Evolutionary conservation across 1,284 basidiomycete species (phyloP).

Genomic region (Pseudozyma sp.): DNA sequence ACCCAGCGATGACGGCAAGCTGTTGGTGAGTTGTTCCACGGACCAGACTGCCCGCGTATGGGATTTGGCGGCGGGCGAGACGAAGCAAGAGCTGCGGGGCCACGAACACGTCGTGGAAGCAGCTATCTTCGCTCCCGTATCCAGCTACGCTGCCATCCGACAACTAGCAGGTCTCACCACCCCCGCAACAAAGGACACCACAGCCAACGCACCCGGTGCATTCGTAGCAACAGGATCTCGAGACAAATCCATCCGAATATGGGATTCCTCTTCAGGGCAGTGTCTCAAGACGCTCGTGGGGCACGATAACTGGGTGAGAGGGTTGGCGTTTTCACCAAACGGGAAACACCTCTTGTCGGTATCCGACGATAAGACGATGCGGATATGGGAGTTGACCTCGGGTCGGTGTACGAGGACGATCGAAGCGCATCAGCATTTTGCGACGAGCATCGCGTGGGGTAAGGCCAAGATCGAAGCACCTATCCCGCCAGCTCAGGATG

Average conservation of each 20-base stretch:
- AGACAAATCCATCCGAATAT: conserved; percentile 88
- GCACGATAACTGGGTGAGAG: conserved; percentile 66
- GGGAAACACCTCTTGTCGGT: conserved; percentile 88
- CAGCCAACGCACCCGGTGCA: conserved; percentile 70
- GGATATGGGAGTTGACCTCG: conserved; percentile 85
- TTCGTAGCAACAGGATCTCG: conserved; percentile 85
- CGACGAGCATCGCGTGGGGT: conserved; percentile 70
- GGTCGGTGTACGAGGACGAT: conserved; percentile 84
- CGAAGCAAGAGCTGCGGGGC: conserved; percentile 83
- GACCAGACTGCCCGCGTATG: conserved; percentile 88
- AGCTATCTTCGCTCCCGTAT: conserved; percentile 82
- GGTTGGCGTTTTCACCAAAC: conserved; percentile 60
- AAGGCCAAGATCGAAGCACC: conserved; percentile 54
- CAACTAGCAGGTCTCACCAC: conserved; percentile 78
- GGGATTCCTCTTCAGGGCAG: conserved; percentile 81
- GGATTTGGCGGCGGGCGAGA: conserved; percentile 80
- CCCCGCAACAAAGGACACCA: conserved; percentile 65
- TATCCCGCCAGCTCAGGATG: conserved; percentile 47
- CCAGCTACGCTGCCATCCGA: conserved; percentile 80
- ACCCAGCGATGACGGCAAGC: conserved; percentile 80
- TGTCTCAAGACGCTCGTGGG: conserved; percentile 75
- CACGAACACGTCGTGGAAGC: conserved; percentile 89
- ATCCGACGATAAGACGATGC: conserved; percentile 89
- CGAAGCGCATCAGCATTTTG: conserved; percentile 87
- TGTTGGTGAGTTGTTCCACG: conserved; percentile 83